Evolutionary conservation across 169 alveolate genomes (phyloP), one percentile per base, ranked within the genome.

Genomic region (Blepharisma undulans): DNA sequence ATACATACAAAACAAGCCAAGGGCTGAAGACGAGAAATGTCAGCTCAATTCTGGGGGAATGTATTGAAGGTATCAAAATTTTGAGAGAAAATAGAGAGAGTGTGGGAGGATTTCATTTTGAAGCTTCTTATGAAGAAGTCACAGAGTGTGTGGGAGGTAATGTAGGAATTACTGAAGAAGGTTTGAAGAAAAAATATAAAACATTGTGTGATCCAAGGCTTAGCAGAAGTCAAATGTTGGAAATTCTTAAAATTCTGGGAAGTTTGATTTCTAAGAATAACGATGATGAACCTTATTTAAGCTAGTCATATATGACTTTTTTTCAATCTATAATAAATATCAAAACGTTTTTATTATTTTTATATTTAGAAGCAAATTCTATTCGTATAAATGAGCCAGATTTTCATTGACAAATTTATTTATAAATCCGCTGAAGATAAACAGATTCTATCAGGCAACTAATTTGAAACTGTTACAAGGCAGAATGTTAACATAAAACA

Each of bases 151-250:
- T 88, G 10, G 97, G 96, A 30, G 95, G 94, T 21, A 78, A 72
- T 36, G 48, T 27, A 8, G 88, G 72, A 76, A 61, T 81, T 59
- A 93, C 72, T 30, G 94, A 90, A 60, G 89, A 91, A 72, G 89
- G 88, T n/a, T 72, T 92, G 16, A 59, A 32, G 27, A 66, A 72
- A 7, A 79, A 88, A 8, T 92, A 94, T 72, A 90, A 91, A n/a
- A 92, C 95, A 85, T 81, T 91, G 30, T 95, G 97, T 93, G 97
- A 95, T 76, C 97, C 97, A 14, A 94, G 95, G 79, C 94, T 94
- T 71, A 94, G 94, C 80, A 87, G 30, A 32, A 60, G 80, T n/a
- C 92, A 94, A 90, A 87, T 93, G 27, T 87, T 79, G 27, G 60
- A 27, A 29, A 33, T 61, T 21, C 92, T 88, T 48, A 48, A 14